A percentile compares a stretch with the other conserved stretches of the same genome.
These are phyloP conservation scores for Chondrostereum purpureum DNA, from an alignment of 1,284 basidiomycete genomes.

Conservation along the genomic window DNA sequence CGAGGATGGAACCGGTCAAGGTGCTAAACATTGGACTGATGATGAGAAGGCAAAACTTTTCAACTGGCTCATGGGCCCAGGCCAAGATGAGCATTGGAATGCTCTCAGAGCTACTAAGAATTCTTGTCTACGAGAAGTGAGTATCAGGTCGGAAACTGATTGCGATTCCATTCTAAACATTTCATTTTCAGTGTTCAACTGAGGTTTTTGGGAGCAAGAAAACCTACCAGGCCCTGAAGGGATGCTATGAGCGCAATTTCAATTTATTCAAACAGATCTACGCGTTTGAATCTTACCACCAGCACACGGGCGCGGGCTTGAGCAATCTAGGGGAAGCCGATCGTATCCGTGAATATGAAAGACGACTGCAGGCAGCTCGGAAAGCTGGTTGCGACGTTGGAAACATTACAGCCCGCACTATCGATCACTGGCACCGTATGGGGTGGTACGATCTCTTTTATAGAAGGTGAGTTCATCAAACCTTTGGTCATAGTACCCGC, in stretches of 20 bases:
- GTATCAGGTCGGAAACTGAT: conserved; percentile 11
- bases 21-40: conserved; percentile 76
- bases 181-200: conserved; percentile 44
- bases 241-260: conserved; percentile 75
- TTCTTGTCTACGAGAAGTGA: conserved; percentile 67
- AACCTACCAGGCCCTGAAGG: conserved; percentile 73
- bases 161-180: conserved; percentile 1
- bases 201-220: conserved; percentile 67
- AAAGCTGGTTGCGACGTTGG: conserved; percentile 61
- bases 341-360: conserved; percentile 58
- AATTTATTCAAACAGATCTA: conserved; percentile 75
- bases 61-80: conserved; percentile 62
- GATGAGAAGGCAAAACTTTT: conserved; percentile 70
- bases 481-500: conserved; percentile 6
- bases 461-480: conserved; percentile 35
- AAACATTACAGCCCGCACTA: conserved; percentile 58
- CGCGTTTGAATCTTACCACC: conserved; percentile 53
- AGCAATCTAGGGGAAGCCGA: conserved; percentile 45
- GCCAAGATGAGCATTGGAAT: conserved; percentile 70
- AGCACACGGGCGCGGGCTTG: conserved; percentile 31
- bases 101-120: conserved; percentile 69
- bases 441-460: conserved; percentile 71
- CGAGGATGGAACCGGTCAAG: conserved; percentile 46
- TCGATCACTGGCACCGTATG: conserved; percentile 68
- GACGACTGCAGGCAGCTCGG: conserved; percentile 53